phyloP scores from a whole-genome alignment of 257 asterid genomes.

The Hygrophila difformis region DNA sequence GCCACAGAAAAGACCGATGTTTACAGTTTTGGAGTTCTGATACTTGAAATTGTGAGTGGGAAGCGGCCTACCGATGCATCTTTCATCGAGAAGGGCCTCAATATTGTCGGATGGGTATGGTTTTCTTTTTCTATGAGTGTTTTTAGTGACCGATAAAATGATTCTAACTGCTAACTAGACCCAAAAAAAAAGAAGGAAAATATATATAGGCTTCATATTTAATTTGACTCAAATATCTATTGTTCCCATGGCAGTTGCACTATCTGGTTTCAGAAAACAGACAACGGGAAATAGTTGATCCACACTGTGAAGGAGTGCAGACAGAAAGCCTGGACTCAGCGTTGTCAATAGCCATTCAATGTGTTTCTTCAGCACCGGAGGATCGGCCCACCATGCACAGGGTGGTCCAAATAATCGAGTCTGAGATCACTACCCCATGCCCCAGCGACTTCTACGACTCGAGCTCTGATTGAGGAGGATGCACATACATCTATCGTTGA shows the following conservation, averaged over 20 bases:
- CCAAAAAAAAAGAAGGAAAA: too few relatives aligned
- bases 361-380: conserved; percentile 76
- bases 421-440: conserved; percentile 85
- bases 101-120: conserved; percentile 86
- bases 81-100: conserved; percentile 75
- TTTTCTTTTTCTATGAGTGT: conserved; percentile 6
- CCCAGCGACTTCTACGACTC: conserved; percentile 93
- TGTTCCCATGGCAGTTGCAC: conserved; percentile 51
- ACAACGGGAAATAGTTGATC: conserved; percentile 75
- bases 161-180: too few relatives aligned
- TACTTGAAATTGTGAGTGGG: conserved; percentile 64
- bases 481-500: conserved; percentile 6
- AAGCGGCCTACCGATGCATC: conserved; percentile 80
- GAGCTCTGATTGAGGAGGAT: conserved; percentile 61
- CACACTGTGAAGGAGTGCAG: conserved; percentile 70
- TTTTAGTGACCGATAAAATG: too few relatives aligned
- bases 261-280: conserved; percentile 64
- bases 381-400: conserved; percentile 95
- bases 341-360: conserved; percentile 70
- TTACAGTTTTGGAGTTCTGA: conserved; percentile 70
- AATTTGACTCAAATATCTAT: not conserved
- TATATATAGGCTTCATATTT: too few relatives aligned
- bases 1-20: conserved; percentile 86
- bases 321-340: conserved; percentile 68
- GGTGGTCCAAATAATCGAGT: conserved; percentile 83